Evolutionary conservation across 2,329 filamentous ascomycete genomes (phyloP).

Genomic region (Gnomoniopsis smithogilvyi): DNA sequence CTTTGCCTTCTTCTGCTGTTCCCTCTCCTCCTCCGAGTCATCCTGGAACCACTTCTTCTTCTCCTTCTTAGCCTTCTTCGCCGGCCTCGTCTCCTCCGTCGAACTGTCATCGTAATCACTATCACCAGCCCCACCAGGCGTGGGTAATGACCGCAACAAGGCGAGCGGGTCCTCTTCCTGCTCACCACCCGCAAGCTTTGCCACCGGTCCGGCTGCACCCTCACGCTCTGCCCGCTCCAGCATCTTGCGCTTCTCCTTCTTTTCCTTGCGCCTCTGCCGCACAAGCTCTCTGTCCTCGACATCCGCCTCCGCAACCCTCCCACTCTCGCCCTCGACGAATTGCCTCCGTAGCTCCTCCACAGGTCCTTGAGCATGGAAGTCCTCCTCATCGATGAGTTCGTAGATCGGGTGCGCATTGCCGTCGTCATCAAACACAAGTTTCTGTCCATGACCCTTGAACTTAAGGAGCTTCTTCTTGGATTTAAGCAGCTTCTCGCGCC

Average conservation of each 20-base stretch:
- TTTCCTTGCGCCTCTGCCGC: slow-evolving; percentile 74
- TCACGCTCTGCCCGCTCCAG: slow-evolving; percentile 54
- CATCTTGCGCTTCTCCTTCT: slow-evolving; percentile 70
- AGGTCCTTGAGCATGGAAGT: slow-evolving; percentile 71
- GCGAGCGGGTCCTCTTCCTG: slow-evolving; percentile 53
- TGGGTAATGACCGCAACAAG: slow-evolving; percentile 55
- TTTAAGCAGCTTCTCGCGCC: slow-evolving; percentile 89
- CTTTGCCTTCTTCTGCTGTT: slow-evolving; percentile 39
- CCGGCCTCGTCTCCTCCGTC: slow-evolving; percentile 43
- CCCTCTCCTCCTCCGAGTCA: slow-evolving; percentile 51
- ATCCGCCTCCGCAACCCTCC: slow-evolving; percentile 72
- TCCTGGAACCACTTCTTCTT: slow-evolving; percentile 79
- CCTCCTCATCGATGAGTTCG: slow-evolving; percentile 80
- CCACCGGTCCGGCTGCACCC: slow-evolving; percentile 22
- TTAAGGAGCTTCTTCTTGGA: slow-evolving; percentile 94
- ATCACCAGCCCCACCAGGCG: slow-evolving; percentile 21
- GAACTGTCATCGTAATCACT: slow-evolving; percentile 21
- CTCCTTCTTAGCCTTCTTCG: slow-evolving; percentile 60
- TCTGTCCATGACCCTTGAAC: slow-evolving; percentile 81
- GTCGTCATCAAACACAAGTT: slow-evolving; percentile 89
- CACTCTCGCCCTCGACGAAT: slow-evolving; percentile 75
- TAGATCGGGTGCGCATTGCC: slow-evolving; percentile 82
- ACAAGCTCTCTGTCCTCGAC: slow-evolving; percentile 76
- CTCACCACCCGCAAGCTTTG: slow-evolving; percentile 30
- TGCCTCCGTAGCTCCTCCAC: slow-evolving; percentile 71